Conservation (phyloP, 78 protist genomes). For the Dictyostelium firmibasis region DNA sequence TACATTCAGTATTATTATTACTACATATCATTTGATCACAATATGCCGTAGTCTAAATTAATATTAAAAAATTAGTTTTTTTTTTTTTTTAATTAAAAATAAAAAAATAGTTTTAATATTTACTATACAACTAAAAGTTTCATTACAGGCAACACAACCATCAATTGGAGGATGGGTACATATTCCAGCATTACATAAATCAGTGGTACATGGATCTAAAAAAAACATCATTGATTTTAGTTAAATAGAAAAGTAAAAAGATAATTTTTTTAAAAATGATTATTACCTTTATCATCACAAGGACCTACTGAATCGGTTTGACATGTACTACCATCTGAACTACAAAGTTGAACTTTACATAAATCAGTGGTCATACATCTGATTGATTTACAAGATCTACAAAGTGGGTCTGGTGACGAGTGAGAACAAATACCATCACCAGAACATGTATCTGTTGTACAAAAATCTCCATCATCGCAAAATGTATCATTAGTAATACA, state of each 20-base stretch:
- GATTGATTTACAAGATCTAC: neutral
- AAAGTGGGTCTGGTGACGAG: neutral
- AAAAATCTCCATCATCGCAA: neutral
- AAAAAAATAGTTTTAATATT: neutral
- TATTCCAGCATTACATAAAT: neutral
- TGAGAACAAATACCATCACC: neutral
- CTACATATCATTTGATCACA: neutral
- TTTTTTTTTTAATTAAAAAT: neutral
- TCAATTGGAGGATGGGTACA: neutral
- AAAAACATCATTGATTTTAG: too few species aligned
- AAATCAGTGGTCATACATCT: neutral
- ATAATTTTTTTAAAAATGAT: neutral
- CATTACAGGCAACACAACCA: neutral
- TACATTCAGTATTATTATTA: neutral
- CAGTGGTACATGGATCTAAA: neutral
- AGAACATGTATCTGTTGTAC: neutral
- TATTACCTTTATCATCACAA: neutral
- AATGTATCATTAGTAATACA: neutral
- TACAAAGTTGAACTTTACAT: neutral
- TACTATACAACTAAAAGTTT: neutral
- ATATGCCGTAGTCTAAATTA: neutral
- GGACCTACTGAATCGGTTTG: neutral
- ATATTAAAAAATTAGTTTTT: neutral
- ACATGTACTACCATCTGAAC: neutral
- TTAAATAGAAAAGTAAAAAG: too few species aligned